A percentile compares a stretch with the other conserved stretches of the same genome.
These are phyloP conservation scores for Punctularia strigosozonata DNA, from an alignment of 768 basidiomycete species.

Conservation along the genomic window DNA sequence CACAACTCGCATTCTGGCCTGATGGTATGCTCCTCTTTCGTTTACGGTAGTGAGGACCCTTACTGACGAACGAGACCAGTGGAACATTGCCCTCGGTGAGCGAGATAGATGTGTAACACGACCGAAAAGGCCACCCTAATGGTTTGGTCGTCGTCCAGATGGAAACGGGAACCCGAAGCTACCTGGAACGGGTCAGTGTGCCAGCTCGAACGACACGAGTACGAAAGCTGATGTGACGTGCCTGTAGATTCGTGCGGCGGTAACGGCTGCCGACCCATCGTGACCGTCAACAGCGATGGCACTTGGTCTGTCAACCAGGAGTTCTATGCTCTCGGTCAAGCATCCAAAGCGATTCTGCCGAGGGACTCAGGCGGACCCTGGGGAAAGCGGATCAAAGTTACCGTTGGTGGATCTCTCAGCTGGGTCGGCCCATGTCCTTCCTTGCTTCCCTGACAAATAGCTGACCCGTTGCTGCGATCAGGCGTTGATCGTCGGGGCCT, in stretches of 20 bases:
- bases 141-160: too few species aligned
- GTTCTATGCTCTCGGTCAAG: constrained; percentile 58
- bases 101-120: constrained; percentile 12
- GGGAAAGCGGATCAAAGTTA: constrained; percentile 46
- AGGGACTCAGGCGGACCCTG: constrained; percentile 49
- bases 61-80: too few species aligned
- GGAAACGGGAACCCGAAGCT: constrained; percentile 41
- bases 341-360: constrained; percentile 53
- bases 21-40: too few species aligned
- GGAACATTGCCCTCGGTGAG: constrained; percentile 46
- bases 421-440: too few species aligned
- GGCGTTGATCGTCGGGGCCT: constrained; percentile 46
- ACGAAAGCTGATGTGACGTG: too few species aligned
- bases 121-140: too few species aligned
- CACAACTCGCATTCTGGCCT: constrained; percentile 23
- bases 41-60: too few species aligned
- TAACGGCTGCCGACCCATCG: constrained; percentile 48
- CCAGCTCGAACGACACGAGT: too few species aligned
- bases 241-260: too few species aligned
- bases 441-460: too few species aligned
- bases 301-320: constrained; percentile 53
- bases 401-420: constrained; percentile 36
- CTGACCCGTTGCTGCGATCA: too few species aligned
- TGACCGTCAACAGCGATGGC: constrained; percentile 45
- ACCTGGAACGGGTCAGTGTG: constrained; percentile 46